phyloP scores from a whole-genome alignment of 805 yeast genomes.

The Yamadazyma scolyti region DNA sequence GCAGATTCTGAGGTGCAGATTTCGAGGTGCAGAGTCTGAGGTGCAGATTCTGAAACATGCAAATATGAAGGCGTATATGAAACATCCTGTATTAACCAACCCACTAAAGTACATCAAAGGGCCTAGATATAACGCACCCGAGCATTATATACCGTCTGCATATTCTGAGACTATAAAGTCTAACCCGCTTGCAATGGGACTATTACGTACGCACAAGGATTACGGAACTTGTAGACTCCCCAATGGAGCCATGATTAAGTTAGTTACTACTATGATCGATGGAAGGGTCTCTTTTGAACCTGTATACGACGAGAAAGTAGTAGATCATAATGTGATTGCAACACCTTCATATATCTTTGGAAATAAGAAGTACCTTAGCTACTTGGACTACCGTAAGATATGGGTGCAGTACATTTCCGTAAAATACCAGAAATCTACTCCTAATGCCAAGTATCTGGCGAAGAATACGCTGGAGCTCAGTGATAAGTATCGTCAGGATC shows the following conservation, averaged over 20 bases:
- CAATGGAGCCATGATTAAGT: conserved; percentile 19
- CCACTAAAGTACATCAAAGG: conserved; percentile 25
- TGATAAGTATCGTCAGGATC: conserved; percentile 7
- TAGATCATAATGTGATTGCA: conserved; percentile 3
- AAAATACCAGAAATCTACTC: conserved; percentile 15
- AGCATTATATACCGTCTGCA: conserved; percentile 12
- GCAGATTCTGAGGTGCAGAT: too few species aligned
- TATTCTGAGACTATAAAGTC: conserved; percentile 12
- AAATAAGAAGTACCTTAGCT: conserved; percentile 16
- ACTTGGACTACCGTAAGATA: conserved; percentile 13
- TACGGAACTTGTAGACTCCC: conserved; percentile 21
- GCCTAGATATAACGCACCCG: conserved; percentile 17
- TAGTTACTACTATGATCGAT: background rate
- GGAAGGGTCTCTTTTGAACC: conserved; percentile 1
- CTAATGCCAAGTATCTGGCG: too few species aligned
- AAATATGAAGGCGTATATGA: conserved; percentile 11
- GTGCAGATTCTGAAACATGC: conserved; percentile 6
- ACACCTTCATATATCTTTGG: conserved; percentile 25
- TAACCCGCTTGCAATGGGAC: conserved; percentile 26
- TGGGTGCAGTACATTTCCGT: conserved; percentile 22
- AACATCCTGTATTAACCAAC: conserved; percentile 29
- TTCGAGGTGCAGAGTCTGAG: too few species aligned
- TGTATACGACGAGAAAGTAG: conserved; percentile 8
- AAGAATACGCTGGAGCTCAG: conserved; percentile 4
- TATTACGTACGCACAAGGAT: conserved; percentile 24